These are phyloP conservation scores for Aspergillus thermomutatus DNA, from an alignment of 2,329 filamentous ascomycete species.

Conservation along the genomic window DNA sequence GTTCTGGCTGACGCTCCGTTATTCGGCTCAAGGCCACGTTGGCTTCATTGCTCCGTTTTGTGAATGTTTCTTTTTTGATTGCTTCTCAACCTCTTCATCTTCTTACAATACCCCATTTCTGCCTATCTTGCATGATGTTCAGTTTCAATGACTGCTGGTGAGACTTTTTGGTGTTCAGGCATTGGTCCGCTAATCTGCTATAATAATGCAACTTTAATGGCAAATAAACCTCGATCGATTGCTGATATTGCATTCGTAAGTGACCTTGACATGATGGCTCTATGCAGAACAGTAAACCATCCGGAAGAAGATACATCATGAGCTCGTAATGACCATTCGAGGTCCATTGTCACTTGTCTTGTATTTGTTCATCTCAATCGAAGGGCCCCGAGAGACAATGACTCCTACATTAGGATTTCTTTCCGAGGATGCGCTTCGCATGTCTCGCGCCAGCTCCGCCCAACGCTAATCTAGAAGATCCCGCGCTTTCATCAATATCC, in stretches of 20 bases:
- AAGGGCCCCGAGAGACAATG: neutral
- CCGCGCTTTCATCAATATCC: conserved; percentile 39
- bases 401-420: conserved; percentile 25
- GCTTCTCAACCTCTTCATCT: conserved; percentile 12
- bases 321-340: neutral
- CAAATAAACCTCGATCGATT: neutral
- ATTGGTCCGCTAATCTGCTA: conserved; percentile 13
- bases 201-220: conserved; percentile 8
- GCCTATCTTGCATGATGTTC: conserved; percentile 22
- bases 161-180: conserved; percentile 20
- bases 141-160: conserved; percentile 27
- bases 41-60: conserved; percentile 13
- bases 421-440: conserved; percentile 36
- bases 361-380: neutral
- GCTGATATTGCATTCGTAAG: neutral
- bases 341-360: neutral
- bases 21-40: neutral
- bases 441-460: conserved; percentile 22
- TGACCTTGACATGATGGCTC: neutral
- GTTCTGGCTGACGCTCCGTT: neutral
- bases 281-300: neutral
- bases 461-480: conserved; percentile 19
- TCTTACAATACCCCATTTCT: conserved; percentile 34
- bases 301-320: neutral
- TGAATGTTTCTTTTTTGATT: conserved; percentile 21